Base-by-base conservation (phyloP, 768 basidiomycete genomes). In the Termitomyces sp. region DNA sequence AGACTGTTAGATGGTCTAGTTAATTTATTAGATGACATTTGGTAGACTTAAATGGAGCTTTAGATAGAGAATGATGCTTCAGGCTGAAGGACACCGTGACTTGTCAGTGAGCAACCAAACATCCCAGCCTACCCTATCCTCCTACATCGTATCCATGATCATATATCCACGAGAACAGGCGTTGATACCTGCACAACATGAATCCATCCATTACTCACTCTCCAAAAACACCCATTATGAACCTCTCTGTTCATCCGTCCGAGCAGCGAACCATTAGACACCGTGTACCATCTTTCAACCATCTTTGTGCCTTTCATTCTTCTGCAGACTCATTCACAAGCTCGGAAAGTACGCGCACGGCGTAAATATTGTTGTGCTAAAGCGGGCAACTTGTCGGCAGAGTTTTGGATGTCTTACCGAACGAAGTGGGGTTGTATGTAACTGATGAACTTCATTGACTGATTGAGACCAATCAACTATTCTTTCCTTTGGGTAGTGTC, bases 121-220 rank as follows among this genome's bases (percentile, higher is more conserved):
- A 60, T 60, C n/a, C 10, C 40, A 17, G 25, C 25, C 25, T 25
- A 55, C 15, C 60, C 53, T 55, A 25, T 60, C 53, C 17, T 53
- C n/a, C 47, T 60, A 37, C 5, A 56, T n/a, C 25, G 60, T 60
- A 37, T 60, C 47, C 53, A 48, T 56, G 6, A 50, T 48, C 37
- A 55, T 15, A 7, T 17, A 6, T 60, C 37, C 29, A 55, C 43
- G 37, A 60, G 34, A 1, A 49, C 53, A 29, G 29, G 45, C 9
- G 47, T 60, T 32, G 50, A 42, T 6, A 11, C 38, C 60, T 60
- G 20, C n/a, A n/a, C 5, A 4, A 11, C 20, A 15, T 38, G 2
- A 14, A n/a, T 6, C 2, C 45, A 12, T 20, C 5, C 5, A 11
- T 25, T 3, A 43, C 11, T 20, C 31, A n/a, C n/a, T 32, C 48